Percentiles rank a stretch among this genome's conserved stretches.
Evolutionary conservation across 345 rosid species (phyloP).

Genomic region (Sonneratia caseolaris): DNA sequence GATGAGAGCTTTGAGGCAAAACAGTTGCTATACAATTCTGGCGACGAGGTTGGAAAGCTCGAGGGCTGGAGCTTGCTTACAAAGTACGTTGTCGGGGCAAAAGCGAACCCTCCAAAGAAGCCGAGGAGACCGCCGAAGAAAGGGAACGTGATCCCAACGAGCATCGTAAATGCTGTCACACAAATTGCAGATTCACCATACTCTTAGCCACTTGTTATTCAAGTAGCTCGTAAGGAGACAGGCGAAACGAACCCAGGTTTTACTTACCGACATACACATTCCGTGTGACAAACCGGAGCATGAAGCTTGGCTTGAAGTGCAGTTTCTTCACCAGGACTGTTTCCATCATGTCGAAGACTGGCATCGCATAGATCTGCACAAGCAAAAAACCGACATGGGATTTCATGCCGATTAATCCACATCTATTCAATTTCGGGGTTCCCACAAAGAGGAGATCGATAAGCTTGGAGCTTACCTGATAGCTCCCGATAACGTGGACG

Average conservation of each 20-base stretch:
- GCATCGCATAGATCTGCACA: constrained; percentile 58
- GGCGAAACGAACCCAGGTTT: not conserved
- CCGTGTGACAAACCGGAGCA: constrained; percentile 43
- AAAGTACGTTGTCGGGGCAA: constrained; percentile 84
- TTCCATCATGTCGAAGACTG: constrained; percentile 79
- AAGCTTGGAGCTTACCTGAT: constrained; percentile 33
- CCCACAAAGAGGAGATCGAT: not conserved
- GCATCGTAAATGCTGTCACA: constrained; percentile 54
- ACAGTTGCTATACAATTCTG: too few species aligned
- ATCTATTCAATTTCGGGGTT: too few species aligned
- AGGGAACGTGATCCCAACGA: constrained; percentile 59
- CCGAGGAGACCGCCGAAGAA: constrained; percentile 76
- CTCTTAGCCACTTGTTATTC: not conserved
- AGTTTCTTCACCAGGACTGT: constrained; percentile 52
- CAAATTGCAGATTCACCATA: too few species aligned
- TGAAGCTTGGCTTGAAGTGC: constrained; percentile 29
- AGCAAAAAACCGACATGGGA: too few species aligned
- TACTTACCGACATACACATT: constrained; percentile 50
- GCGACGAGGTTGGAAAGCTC: not conserved
- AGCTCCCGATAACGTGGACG: constrained; percentile 72
- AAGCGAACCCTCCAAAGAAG: constrained; percentile 83
- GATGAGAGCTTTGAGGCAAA: too few species aligned
- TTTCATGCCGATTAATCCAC: too few species aligned
- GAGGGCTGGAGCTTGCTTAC: constrained; percentile 24
- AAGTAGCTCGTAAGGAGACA: not conserved